Conservation (phyloP, 23 red algal genomes). For the Cyanidium caldarium region DNA sequence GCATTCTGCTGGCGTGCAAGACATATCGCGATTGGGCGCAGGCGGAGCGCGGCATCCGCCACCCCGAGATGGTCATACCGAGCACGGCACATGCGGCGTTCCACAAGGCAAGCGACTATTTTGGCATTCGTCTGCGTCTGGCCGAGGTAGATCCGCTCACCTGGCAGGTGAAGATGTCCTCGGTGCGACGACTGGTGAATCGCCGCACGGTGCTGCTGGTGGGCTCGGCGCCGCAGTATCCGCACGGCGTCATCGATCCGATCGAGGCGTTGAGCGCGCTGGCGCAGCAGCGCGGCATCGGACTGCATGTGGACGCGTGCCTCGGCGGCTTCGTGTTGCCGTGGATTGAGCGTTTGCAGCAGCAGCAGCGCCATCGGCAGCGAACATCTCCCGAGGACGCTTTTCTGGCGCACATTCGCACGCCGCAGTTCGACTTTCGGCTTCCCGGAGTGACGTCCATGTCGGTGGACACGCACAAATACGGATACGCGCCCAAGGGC, state of each 20-base stretch:
- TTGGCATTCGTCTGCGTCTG: background rate
- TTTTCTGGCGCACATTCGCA: background rate
- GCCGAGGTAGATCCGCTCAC: background rate
- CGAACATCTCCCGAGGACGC: background rate
- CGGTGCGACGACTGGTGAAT: background rate
- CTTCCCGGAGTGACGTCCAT: background rate
- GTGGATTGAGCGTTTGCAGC: background rate
- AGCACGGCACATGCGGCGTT: constrained; percentile 1
- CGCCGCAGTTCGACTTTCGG: background rate
- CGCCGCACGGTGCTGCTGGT: background rate
- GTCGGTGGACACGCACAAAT: background rate
- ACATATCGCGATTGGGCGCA: constrained; percentile 3
- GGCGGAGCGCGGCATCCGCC: background rate
- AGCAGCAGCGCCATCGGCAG: too few relatives aligned
- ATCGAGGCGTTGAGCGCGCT: background rate
- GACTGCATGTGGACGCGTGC: constrained; percentile 2
- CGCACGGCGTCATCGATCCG: background rate
- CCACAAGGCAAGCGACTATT: background rate
- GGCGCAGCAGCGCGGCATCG: background rate
- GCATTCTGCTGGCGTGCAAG: constrained; percentile 3
- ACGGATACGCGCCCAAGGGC: background rate
- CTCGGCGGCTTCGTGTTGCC: constrained; percentile 2
- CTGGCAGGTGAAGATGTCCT: background rate
- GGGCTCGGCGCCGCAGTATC: background rate
- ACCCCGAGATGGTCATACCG: background rate